Conservation (phyloP, 2,329 filamentous ascomycete species). For the Ophiocordyceps camponoti-leonardi region DNA sequence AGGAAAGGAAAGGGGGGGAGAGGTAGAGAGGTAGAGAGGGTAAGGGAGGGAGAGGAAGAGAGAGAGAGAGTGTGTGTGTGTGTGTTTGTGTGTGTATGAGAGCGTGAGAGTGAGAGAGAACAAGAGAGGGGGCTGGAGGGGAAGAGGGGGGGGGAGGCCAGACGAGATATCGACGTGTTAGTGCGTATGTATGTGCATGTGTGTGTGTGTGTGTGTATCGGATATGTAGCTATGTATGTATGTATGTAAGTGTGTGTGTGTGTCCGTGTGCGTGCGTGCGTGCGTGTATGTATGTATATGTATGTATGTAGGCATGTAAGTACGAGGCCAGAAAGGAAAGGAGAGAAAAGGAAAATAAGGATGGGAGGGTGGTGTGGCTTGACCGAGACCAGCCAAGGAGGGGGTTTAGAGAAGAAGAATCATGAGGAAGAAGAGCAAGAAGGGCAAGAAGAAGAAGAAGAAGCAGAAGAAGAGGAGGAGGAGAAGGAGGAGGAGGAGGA, state of each 20-base stretch:
- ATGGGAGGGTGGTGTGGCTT: background rate
- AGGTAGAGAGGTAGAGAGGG: constrained; percentile 6
- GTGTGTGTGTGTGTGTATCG: background rate
- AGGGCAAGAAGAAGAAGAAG: too few species aligned
- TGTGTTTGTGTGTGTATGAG: too few species aligned
- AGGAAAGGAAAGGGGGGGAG: background rate
- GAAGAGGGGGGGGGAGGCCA: constrained; percentile 2
- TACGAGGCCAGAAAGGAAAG: background rate
- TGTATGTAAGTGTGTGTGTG: background rate
- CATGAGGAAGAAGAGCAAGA: too few species aligned
- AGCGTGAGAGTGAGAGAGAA: background rate
- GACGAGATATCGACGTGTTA: background rate
- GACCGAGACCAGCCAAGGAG: too few species aligned
- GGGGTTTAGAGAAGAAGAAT: too few species aligned
- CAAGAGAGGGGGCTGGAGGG: background rate
- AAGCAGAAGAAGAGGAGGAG: background rate
- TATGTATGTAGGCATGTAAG: background rate
- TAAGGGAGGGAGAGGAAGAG: constrained; percentile 4
- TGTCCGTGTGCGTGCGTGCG: background rate
- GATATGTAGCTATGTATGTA: background rate
- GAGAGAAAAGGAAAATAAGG: background rate
- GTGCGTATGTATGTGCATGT: background rate
- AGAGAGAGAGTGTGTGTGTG: constrained; percentile 2
- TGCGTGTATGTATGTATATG: background rate
- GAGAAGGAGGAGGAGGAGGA: background rate